Evolutionary conservation across 805 yeast species (phyloP).

Genomic region (Ogataea ramenticola): DNA sequence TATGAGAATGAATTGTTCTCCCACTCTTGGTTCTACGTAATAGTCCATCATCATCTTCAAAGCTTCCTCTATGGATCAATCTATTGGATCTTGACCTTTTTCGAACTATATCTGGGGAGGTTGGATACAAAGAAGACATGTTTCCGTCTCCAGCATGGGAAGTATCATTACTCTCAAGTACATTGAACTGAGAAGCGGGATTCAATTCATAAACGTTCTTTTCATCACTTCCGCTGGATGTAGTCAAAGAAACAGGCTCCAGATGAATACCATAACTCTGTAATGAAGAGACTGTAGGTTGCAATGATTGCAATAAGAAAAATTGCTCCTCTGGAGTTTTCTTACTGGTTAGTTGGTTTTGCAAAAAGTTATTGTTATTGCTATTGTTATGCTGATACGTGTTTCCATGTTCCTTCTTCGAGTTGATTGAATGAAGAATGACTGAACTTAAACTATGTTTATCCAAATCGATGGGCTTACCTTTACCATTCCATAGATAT

Average conservation of each 20-base stretch:
- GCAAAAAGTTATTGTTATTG: not conserved
- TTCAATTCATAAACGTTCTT: not conserved
- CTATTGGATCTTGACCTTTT: conserved; percentile 1
- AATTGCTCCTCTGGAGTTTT: not conserved
- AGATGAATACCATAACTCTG: conserved; percentile 1
- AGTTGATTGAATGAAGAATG: not conserved
- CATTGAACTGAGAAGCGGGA: not conserved
- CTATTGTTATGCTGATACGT: too few species aligned
- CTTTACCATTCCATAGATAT: conserved; percentile 46
- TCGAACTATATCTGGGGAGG: not conserved
- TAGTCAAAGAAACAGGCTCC: not conserved
- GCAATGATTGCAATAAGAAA: not conserved
- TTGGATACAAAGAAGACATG: not conserved
- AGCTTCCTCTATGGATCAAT: conserved; percentile 5
- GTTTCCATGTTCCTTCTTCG: not conserved
- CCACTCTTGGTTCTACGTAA: not conserved
- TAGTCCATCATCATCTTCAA: not conserved
- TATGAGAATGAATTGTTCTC: not conserved
- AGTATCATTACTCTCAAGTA: too few species aligned
- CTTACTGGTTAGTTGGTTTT: not conserved
- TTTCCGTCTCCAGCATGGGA: too few species aligned
- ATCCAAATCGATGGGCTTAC: conserved; percentile 29
- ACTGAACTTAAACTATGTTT: conserved; percentile 13
- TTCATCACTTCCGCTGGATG: not conserved
- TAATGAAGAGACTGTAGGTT: conserved; percentile 1